Evolutionary conservation across 1,139 yeast genomes (phyloP).

Genomic region (Meyerozyma athensensis): DNA sequence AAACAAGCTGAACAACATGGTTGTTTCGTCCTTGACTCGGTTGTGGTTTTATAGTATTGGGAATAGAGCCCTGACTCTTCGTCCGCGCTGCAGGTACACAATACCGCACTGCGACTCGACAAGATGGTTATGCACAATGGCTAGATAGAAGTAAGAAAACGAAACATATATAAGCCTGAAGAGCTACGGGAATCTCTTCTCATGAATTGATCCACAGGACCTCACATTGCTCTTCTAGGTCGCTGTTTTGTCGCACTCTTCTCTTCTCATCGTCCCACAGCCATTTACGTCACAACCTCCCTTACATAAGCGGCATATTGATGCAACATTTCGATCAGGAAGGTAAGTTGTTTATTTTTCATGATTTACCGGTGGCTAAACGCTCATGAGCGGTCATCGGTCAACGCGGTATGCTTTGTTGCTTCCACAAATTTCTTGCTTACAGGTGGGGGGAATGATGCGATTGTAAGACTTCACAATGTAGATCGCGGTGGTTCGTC

Average conservation of each 20-base stretch:
- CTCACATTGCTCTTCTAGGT: too few species aligned
- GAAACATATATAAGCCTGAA: background rate
- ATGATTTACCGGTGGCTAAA: conserved; percentile 2
- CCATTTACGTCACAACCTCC: background rate
- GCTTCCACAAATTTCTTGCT: conserved; percentile 17
- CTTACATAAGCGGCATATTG: background rate
- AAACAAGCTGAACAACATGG: background rate
- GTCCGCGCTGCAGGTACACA: conserved; percentile 2
- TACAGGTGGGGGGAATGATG: conserved; percentile 24
- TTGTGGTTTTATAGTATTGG: background rate
- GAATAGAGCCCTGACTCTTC: background rate
- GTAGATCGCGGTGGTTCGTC: conserved; percentile 6
- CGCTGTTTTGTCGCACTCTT: too few species aligned
- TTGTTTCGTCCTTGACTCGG: background rate
- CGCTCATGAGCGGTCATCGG: conserved; percentile 15
- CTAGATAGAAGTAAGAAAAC: background rate
- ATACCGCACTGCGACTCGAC: background rate
- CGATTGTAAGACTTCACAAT: conserved; percentile 12
- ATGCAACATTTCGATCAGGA: background rate
- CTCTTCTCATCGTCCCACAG: background rate
- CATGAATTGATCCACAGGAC: too few species aligned
- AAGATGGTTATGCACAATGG: background rate
- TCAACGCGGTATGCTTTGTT: conserved; percentile 18
- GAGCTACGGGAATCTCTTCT: too few species aligned
- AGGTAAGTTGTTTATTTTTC: conserved; percentile 4